These are phyloP conservation scores for Yarrowia osloensis DNA, from an alignment of 805 yeast species.

Conservation along the genomic window DNA sequence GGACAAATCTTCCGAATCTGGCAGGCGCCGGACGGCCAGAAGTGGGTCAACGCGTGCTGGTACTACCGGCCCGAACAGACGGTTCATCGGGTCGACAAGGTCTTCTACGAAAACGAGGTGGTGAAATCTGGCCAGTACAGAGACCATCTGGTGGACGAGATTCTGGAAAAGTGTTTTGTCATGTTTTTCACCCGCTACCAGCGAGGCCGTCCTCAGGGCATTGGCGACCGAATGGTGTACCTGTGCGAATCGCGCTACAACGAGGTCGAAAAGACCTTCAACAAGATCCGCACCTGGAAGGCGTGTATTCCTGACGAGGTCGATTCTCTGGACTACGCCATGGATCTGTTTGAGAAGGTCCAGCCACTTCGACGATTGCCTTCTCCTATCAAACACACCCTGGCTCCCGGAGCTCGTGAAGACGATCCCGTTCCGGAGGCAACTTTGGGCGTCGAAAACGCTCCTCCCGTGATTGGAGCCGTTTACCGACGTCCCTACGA, in stretches of 20 bases:
- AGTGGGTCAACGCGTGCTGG: conserved; percentile 96
- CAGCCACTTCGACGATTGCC: conserved; percentile 72
- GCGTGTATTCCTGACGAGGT: conserved; percentile 98
- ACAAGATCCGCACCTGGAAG: conserved; percentile 96
- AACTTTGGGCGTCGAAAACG: conserved; percentile 73
- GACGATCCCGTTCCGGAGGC: conserved; percentile 82
- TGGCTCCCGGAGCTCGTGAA: conserved; percentile 72
- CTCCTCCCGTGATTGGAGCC: conserved; percentile 94
- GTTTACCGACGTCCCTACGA: conserved; percentile 78
- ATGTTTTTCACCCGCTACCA: conserved; percentile 92
- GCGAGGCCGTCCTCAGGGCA: conserved; percentile 86
- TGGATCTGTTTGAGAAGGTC: conserved; percentile 69
- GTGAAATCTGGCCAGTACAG: conserved; percentile 96
- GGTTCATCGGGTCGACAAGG: conserved; percentile 84
- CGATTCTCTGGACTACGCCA: conserved; percentile 57
- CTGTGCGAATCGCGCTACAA: conserved; percentile 94
- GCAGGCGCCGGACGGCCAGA: conserved; percentile 75
- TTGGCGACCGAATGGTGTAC: conserved; percentile 69
- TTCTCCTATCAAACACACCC: conserved; percentile 78
- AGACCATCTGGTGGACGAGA: conserved; percentile 86
- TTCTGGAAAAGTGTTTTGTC: conserved; percentile 91
- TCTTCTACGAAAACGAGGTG: conserved; percentile 91
- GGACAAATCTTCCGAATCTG: conserved; percentile 93
- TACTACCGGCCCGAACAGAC: conserved; percentile 97
- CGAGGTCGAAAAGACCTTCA: conserved; percentile 85